Percentiles rank a stretch among this genome's conserved stretches.
Conservation (phyloP, 116 monocot genomes). For the Iris pallida region DNA sequence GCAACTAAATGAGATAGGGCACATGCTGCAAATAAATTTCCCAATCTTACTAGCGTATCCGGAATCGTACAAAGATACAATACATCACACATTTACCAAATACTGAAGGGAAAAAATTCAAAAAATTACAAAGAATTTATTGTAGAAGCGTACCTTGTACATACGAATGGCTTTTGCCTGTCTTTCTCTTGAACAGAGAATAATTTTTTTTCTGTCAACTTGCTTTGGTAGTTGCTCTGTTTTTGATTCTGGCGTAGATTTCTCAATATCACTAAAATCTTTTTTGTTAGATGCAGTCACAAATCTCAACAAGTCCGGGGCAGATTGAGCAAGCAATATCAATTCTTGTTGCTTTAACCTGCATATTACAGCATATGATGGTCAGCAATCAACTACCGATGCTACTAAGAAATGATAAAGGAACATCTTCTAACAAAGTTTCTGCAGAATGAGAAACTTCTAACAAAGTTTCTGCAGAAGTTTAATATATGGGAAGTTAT, state of each 20-base stretch:
- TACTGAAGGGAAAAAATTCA: too few relatives aligned
- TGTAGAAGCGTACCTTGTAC: conserved; percentile 48
- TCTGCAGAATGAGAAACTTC: too few relatives aligned
- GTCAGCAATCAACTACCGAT: not conserved
- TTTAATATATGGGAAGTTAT: too few relatives aligned
- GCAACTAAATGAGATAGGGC: too few relatives aligned
- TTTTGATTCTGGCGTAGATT: conserved; percentile 19
- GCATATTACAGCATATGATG: conserved; percentile 9
- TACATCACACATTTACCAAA: too few relatives aligned
- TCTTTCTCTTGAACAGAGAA: conserved; percentile 84
- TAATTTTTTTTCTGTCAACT: conserved; percentile 52
- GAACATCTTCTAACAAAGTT: not conserved
- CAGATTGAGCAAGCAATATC: conserved; percentile 53
- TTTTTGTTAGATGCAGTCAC: conserved; percentile 41
- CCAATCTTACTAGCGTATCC: too few relatives aligned
- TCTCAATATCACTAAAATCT: conserved; percentile 17
- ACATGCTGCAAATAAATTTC: too few relatives aligned
- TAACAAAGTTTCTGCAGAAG: too few relatives aligned
- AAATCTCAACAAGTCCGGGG: conserved; percentile 46
- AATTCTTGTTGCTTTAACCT: conserved; percentile 72
- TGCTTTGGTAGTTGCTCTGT: conserved; percentile 21
- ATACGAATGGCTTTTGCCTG: conserved; percentile 61
- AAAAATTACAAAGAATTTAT: not conserved
- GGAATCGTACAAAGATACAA: too few relatives aligned
- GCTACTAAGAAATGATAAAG: not conserved